Base-by-base conservation (phyloP, 2,329 filamentous ascomycete genomes). In the Gnomoniopsis smithogilvyi region DNA sequence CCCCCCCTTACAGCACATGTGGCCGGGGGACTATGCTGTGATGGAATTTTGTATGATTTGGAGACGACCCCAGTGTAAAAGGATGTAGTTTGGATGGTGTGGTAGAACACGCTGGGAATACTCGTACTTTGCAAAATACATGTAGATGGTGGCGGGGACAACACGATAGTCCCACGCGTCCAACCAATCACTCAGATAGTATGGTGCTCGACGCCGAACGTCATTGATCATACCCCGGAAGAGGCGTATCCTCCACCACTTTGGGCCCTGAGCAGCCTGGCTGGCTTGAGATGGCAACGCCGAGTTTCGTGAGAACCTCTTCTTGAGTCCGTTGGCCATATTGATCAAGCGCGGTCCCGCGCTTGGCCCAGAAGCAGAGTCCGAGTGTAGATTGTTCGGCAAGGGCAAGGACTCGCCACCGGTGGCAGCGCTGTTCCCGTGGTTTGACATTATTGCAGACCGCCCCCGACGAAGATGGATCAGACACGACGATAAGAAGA, bases 91-190 rank as follows among this genome's bases (percentile, higher is more conserved):
- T 10, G 34, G 26, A 30, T 30, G 26, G 26, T 30, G 26, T 30
- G 4, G 4, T 30, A 8, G 26, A n/a, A n/a, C n/a, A n/a, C n/a
- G n/a, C n/a, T n/a, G n/a, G n/a, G n/a, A n/a, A n/a, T n/a, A n/a
- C n/a, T n/a, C 79, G 63, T 80, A 94, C 91, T 96, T 96, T 63
- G 92, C 91, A 81, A 96, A 96, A 77, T 95, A 96, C 90, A 96
- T 96, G 74, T 96, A 96, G 33, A 96, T 78, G 11, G 92, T 96
- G 17, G 91, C 91, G 1, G 92, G 92, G 43, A 96, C 82, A 46
- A 96, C 90, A 56, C 92, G 85, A 76, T 96, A 96, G 70, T 96
- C 90, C 90, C 90, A 95, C 1, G 92, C 92, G 76, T 96, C 92
- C 19, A 71, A 78, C 90, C 90, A 96, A 73, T 96, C 92, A 72